Evolutionary conservation across 1,284 basidiomycete genomes (phyloP), one percentile per base, ranked within the genome.

Genomic region (Neolentinus lepideus): DNA sequence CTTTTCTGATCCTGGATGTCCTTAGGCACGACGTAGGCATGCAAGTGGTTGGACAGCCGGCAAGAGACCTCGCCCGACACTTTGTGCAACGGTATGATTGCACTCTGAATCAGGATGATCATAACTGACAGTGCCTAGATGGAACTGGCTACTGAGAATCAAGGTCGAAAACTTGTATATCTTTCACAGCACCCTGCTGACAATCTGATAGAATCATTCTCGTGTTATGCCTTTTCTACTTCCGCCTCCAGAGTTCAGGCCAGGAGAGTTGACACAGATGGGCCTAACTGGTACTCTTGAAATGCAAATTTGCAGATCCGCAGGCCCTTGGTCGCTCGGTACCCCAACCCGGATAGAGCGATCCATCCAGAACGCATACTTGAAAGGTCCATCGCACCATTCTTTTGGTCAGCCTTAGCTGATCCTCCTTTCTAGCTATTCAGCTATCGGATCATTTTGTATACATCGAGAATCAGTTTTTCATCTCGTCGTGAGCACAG

Each of bases 381-480:
- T 94, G 61, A 90, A 94, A 77, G 91, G 91, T 90, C 56, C 55
- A 75, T 21, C 38, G n/a, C 14, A 36, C 26, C 33, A 19, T 56
- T 35, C 12, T n/a, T n/a, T 4, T 16, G 2, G 38, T 14, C 2
- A 2, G 9, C 21, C 38, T 52, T 57, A 46, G 46, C 36, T n/a
- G 38, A 26, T 11, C 19, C 29, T 36, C 2, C 27, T 31, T 27
- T 45, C 22, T 66, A 92, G 93, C 94, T 1, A 99, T 99, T 57
- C 89, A 98, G 69, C 78, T 93, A 67, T 97, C 94, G 19, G 94
- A 98, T 59, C 90, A 92, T 64, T 94, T 94, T 64, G 89, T 94
- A 22, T 94, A 94, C 71, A 93, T 94, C 58, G 94, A 98, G 70
- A 98, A 99, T 67, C 96, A 99, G 69, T 99, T 98, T 75, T 99